Evolutionary conservation across 2,329 filamentous ascomycete species (phyloP), one percentile per base, ranked within the genome.

Genomic region (Xylaria sp.): DNA sequence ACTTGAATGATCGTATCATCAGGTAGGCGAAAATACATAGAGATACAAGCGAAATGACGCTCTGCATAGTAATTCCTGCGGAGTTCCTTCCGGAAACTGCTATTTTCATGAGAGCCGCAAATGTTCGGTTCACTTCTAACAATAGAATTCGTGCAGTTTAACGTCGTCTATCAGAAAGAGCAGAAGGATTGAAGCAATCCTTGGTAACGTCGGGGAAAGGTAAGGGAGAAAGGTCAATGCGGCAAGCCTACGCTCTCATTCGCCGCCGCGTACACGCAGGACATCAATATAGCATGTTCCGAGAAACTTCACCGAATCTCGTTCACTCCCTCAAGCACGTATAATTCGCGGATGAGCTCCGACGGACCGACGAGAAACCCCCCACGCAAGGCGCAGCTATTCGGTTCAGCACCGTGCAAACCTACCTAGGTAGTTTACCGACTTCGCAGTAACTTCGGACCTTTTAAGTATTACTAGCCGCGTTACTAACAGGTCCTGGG

Each of bases 281-380:
- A 6, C 33, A 55, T 39, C 51, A 8, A 8, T 18, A 54, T 54
- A 33, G 20, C 48, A 62, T n/a, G 51, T 54, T 46, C 5, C 49
- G 46, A 33, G 23, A 33, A 52, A 33, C 25, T 39, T 68, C 58
- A 65, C 62, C 62, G 62, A 62, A 55, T 20, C 7, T 51, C 31
- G 31, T 7, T 36, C 31, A 51, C 15, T 8, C 7, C 41, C 18
- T 46, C 3, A 33, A 61, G 15, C 23, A 46, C 20, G 6, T 28
- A 36, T n/a, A 18, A 8, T n/a, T n/a, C 18, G 41, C 18, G 4
- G 15, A 18, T 18, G 6, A 13, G 23, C 1, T n/a, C 51, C 46
- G 48, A 52, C 39, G 61, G 61, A 41, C 61, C 66, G 56, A 61
- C 51, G 48, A 18, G 56, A 25, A 41, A 52, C 15, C 46, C 36